A percentile compares a stretch with the other conserved stretches of the same genome.
These are phyloP conservation scores for Tulasnella sp. DNA, from an alignment of 768 basidiomycete species.

Conservation along the genomic window DNA sequence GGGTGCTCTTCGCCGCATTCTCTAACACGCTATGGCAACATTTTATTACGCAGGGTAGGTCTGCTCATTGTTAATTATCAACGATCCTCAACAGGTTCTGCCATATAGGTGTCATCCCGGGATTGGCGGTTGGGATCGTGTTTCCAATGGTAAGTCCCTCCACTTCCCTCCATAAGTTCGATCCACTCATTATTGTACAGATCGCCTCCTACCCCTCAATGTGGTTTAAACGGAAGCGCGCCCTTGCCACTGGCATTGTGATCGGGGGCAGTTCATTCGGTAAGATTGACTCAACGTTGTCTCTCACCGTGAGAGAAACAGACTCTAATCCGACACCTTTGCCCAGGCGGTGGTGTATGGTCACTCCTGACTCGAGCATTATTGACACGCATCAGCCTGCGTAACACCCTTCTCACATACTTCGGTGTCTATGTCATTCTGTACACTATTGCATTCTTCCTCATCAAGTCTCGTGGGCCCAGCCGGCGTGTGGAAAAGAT, in stretches of 20 bases:
- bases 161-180: too few species aligned
- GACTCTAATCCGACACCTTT: not conserved
- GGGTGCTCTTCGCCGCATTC: constrained; percentile 15
- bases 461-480: constrained; percentile 26
- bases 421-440: constrained; percentile 25
- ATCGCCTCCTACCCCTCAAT: constrained; percentile 16
- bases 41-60: constrained; percentile 19
- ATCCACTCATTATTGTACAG: not conserved
- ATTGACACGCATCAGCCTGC: constrained; percentile 26
- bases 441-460: constrained; percentile 25
- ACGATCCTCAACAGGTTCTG: too few species aligned
- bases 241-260: constrained; percentile 18
- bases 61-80: not conserved
- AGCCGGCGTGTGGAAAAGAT: not conserved
- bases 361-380: constrained; percentile 26
- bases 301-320: not conserved
- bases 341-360: constrained; percentile 14
- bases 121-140: constrained; percentile 8
- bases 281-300: not conserved
- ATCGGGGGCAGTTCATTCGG: constrained; percentile 19
- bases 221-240: constrained; percentile 18
- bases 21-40: constrained; percentile 18
- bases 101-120: constrained; percentile 14
- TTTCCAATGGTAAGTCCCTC: constrained; percentile 10
- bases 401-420: constrained; percentile 28